A percentile compares a stretch with the other conserved stretches of the same genome.
Evolutionary conservation across 345 rosid species (phyloP).

Genomic region (Cochlearia excelsa): DNA sequence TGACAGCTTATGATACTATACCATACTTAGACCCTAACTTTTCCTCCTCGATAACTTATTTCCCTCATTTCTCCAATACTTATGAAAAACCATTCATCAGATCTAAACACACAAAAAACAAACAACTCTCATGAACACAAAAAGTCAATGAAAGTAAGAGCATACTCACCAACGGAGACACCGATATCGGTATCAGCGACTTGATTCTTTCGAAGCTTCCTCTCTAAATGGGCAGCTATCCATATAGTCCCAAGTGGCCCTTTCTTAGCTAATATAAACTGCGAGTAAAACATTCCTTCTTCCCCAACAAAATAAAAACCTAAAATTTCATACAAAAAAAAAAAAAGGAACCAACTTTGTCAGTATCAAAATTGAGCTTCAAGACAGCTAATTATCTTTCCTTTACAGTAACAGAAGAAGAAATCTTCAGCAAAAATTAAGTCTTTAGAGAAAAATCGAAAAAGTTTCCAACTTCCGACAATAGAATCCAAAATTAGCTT

Average conservation of each 20-base stretch:
- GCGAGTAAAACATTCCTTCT: constrained; percentile 89
- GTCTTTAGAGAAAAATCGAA: not conserved
- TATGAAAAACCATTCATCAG: not conserved
- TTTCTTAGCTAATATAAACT: constrained; percentile 99
- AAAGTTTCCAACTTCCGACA: not conserved
- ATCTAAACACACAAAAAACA: not conserved
- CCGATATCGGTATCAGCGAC: constrained; percentile 99
- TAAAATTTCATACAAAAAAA: constrained; percentile 15
- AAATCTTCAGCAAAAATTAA: no score
- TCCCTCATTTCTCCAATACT: not conserved
- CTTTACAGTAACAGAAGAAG: not conserved
- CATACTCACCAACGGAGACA: constrained; percentile 85
- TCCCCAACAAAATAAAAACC: constrained; percentile 30
- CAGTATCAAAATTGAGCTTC: not conserved
- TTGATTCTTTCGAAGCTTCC: constrained; percentile 99
- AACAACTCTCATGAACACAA: not conserved
- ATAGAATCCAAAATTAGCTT: not conserved
- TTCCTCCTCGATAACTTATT: no score
- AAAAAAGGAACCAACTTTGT: constrained; percentile 31
- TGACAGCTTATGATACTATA: no score
- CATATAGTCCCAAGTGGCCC: constrained; percentile 99
- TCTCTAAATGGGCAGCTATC: constrained; percentile 99
- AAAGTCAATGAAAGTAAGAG: not conserved
- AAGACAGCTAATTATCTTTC: no score
- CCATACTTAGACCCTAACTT: no score